Evolutionary conservation across 495 filamentous ascomycete genomes (phyloP).

Genomic region (Trichocladium uniseriatum): DNA sequence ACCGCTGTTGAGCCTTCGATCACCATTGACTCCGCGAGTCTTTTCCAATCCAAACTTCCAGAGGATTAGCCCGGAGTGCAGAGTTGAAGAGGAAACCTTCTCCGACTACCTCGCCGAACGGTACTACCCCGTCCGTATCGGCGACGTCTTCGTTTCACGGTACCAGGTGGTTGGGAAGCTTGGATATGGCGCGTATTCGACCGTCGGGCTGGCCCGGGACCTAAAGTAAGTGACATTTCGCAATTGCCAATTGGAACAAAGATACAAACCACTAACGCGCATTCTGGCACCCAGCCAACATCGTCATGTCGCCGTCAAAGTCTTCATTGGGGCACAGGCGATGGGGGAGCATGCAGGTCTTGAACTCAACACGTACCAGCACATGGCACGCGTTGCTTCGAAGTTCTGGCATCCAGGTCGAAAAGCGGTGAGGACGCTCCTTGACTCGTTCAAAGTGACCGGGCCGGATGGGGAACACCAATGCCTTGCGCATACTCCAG

Average conservation of each 20-base stretch:
- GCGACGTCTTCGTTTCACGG: constrained; percentile 37
- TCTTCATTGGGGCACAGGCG: constrained; percentile 25
- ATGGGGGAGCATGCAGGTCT: constrained; percentile 15
- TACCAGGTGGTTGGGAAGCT: constrained; percentile 46
- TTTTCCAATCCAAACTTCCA: background rate
- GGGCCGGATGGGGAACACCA: constrained; percentile 34
- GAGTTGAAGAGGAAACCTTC: constrained; percentile 33
- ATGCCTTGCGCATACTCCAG: constrained; percentile 37
- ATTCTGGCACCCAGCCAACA: constrained; percentile 16
- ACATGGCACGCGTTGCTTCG: constrained; percentile 23
- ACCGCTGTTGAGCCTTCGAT: too few species aligned
- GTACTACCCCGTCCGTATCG: constrained; percentile 43
- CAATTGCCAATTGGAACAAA: background rate
- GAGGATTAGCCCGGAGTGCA: background rate
- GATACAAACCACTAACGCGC: background rate
- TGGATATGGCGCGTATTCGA: constrained; percentile 45
- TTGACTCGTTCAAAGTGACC: constrained; percentile 34
- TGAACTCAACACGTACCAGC: constrained; percentile 34
- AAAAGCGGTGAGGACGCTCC: constrained; percentile 27
- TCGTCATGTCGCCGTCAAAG: constrained; percentile 35
- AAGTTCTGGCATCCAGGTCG: constrained; percentile 27
- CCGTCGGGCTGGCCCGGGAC: constrained; percentile 46
- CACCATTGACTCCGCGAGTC: background rate
- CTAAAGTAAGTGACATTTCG: constrained; percentile 30
- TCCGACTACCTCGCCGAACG: constrained; percentile 33